A percentile compares a stretch with the other conserved stretches of the same genome.
Evolutionary conservation across 805 yeast species (phyloP).

Genomic region (Candida xyloterini): DNA sequence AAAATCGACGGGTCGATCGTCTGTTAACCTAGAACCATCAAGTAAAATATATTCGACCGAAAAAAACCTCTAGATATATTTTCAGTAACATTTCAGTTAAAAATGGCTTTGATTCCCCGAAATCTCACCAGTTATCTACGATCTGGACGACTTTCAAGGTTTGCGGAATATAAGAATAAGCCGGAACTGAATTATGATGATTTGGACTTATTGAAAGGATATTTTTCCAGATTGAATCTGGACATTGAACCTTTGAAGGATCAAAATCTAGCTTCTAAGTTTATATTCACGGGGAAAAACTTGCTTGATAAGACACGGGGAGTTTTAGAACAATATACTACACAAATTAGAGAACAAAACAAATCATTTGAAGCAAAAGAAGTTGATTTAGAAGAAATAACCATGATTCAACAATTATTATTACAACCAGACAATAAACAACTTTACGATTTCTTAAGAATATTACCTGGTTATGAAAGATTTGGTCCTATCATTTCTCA

Average conservation of each 20-base stretch:
- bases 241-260: background rate
- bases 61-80: conserved; percentile 1
- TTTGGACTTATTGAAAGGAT: background rate
- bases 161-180: background rate
- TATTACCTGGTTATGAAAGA: background rate
- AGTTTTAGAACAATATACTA: conserved; percentile 1
- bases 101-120: conserved; percentile 4
- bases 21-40: too few relatives aligned
- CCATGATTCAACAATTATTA: conserved; percentile 12
- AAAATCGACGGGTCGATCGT: conserved; percentile 3
- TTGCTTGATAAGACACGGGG: conserved; percentile 4
- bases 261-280: background rate
- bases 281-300: conserved; percentile 13
- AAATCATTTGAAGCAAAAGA: background rate
- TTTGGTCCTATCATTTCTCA: conserved; percentile 1
- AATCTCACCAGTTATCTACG: conserved; percentile 1
- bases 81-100: too few relatives aligned
- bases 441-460: conserved; percentile 9
- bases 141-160: background rate
- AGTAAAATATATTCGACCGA: conserved; percentile 1
- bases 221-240: conserved; percentile 2
- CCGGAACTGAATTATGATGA: conserved; percentile 4
- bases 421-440: conserved; percentile 13
- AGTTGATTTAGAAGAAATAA: conserved; percentile 4
- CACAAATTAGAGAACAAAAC: background rate